Base-by-base conservation (phyloP, 805 yeast genomes). In the Myxozyma melibiosi region DNA sequence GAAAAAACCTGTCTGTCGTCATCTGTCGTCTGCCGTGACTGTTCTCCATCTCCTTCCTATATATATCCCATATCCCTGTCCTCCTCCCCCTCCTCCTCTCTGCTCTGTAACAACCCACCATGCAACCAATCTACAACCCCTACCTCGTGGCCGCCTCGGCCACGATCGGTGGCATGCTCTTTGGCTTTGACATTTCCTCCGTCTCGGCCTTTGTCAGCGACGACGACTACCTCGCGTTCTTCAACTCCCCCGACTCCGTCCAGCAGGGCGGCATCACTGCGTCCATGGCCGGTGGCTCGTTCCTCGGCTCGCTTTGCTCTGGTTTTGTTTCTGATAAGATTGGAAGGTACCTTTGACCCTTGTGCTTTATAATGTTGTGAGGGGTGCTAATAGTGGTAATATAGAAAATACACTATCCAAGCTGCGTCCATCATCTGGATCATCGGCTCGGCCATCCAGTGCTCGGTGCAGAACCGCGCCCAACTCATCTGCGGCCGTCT, bases 161-260 rank as follows among this genome's bases (percentile, higher is more conserved):
- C 45, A 78, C 88, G 58, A 69, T 86, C 27, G 86, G 88, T 40
- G 92, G 91, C 44, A 73, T 83, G 73, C 78, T 88, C 70, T 82
- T 86, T 71, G 95, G 96, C 55, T 81, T 86, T 67, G 96, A 89
- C 69, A 83, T 86, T 53, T 82, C 92, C 2, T 86, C 95, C 0
- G 81, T 88, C 74, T 80, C 90, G 0, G 84, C 88, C 1, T 86
- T 88, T 65, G 75, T 88, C 42, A 74, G 76, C 2, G 71, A 78
- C 16, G 71, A 69, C 0, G 72, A 75, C 20, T 88, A 88, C 70
- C 69, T 69, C 31, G 62, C 70, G 0, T 84, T 71, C 65, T 87
- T 87, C 72, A 63, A 78, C 58, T 50, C 70, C 42, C 90, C 91
- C n/a, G 70, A 74, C 35, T 76, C 90, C 0, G 67, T 76, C 2